Evolutionary conservation across 148 eudicot species (phyloP), one percentile per base, ranked within the genome.

Genomic region (Suaeda aralocaspica): DNA sequence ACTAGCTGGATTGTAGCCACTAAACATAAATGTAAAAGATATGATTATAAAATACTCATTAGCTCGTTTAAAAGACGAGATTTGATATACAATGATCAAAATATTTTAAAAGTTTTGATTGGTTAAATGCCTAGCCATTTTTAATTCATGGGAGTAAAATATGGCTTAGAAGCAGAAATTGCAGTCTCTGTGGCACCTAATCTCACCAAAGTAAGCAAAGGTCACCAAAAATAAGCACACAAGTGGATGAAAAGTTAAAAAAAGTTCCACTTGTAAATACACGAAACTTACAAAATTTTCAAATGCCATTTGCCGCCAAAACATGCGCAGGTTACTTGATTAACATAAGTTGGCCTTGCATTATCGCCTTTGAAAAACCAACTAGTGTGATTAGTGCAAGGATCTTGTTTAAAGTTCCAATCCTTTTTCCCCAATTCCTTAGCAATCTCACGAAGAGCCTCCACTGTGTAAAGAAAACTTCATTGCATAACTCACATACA

Each of bases 381-480:
- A 59, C 77, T 80, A 24, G 71, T 55, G 34, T 41, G 18, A 60
- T 29, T 76, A 53, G 55, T 72, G 74, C 83, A 80, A 58, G 83
- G 83, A 74, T 76, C 79, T 58, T 76, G 75, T 1, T 68, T 52
- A 63, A 76, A 80, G n/a, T 76, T 72, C 83, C 83, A 80, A 53
- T 80, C 75, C 9, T 33, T 68, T 64, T 80, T 80, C 39, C 77
- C 74, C 67, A 80, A n/a, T 60, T 76, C 80, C 44, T 72, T 64
- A 14, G 83, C 80, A 19, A 80, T 80, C 29, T 80, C 80, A 24
- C 39, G 77, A 64, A 80, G 80, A 52, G 77, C 74, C 44, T 64
- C 30, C 58, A 80, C 83, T 80, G 83, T 71, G 74, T 36, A 51
- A 45, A 64, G 45, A 70, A 1, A 3, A 42, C 46, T 39, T 61